Conservation (phyloP, 495 filamentous ascomycete species). For the Chaetomium tenue region DNA sequence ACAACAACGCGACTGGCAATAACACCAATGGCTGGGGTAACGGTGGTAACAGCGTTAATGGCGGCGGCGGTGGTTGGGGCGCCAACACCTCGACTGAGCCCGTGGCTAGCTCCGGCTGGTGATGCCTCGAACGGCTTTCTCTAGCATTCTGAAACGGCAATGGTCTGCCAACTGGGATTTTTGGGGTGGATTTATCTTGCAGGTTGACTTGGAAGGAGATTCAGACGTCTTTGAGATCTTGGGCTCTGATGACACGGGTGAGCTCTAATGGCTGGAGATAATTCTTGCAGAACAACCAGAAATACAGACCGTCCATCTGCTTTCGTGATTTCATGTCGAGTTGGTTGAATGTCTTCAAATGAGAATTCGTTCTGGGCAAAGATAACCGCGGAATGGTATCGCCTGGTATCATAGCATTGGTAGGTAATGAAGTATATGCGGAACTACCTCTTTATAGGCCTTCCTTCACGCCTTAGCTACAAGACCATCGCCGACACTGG, state of each 20-base stretch:
- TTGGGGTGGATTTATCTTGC: conserved; percentile 13
- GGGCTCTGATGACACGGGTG: neutral
- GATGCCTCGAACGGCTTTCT: neutral
- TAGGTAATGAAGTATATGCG: too few relatives aligned
- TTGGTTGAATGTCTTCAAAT: neutral
- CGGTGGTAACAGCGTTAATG: neutral
- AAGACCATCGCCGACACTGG: neutral
- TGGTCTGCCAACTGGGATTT: conserved; percentile 2
- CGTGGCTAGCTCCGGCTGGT: conserved; percentile 9
- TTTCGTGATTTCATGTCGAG: neutral
- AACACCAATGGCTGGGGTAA: neutral
- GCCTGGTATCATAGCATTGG: too few relatives aligned
- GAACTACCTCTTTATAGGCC: too few relatives aligned
- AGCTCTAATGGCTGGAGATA: conserved; percentile 1
- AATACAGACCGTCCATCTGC: conserved; percentile 12
- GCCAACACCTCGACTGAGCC: neutral
- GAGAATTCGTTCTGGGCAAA: neutral
- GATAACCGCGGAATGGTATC: too few relatives aligned
- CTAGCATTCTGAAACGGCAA: neutral
- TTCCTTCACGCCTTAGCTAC: neutral
- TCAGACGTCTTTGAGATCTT: conserved; percentile 5
- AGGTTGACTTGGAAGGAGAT: conserved; percentile 7
- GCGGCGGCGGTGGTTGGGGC: conserved; percentile 3
- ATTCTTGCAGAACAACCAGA: neutral
- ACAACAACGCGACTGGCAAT: neutral